Evolutionary conservation across 2,329 filamentous ascomycete species (phyloP), one percentile per base, ranked within the genome.

Genomic region (Alternaria incomplexa): DNA sequence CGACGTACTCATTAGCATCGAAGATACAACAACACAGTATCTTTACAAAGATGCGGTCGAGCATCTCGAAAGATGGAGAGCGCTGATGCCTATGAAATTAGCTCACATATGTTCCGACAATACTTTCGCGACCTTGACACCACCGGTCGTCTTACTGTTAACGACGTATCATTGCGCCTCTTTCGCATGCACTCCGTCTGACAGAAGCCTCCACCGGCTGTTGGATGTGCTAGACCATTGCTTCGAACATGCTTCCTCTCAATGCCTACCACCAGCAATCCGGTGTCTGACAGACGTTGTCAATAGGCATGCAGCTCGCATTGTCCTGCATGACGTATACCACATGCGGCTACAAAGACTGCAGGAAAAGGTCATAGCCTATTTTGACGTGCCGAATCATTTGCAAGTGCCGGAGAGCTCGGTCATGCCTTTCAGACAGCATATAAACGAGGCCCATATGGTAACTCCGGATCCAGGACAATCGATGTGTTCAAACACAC

Each of bases 11-110:
- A 64, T 67, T 17, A 57, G 62, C 22, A 61, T 61, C 28, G 62
- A 66, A 30, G 28, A 54, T 10, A 50, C 30, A 50, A 13, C 32
- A 11, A 20, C 25, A 6, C 20, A 22, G 20, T 23, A 40, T n/a
- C 10, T 44, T n/a, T 30, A 62, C 26, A 25, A 50, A 48, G 45
- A 79, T 36, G 72, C 73, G 15, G 69, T 79, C 51, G 77, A 77
- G 44, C 72, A 71, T 6, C 63, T 83, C 7, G 71, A 63, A 76
- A 80, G 62, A 71, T 84, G 73, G 80, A 82, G 72, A 58, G 46
- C 66, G 13, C 65, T 65, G 5, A 60, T 79, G 30, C 75, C 76
- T 13, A 23, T 65, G 3, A 73, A 70, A 45, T 66, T 78, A 36
- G 66, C 63, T 36, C 66, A 73, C 45, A 57, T 76, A 23, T 58